Evolutionary conservation across 2,329 filamentous ascomycete genomes (phyloP), one percentile per base, ranked within the genome.

Genomic region (Amylocarpus encephaloides): DNA sequence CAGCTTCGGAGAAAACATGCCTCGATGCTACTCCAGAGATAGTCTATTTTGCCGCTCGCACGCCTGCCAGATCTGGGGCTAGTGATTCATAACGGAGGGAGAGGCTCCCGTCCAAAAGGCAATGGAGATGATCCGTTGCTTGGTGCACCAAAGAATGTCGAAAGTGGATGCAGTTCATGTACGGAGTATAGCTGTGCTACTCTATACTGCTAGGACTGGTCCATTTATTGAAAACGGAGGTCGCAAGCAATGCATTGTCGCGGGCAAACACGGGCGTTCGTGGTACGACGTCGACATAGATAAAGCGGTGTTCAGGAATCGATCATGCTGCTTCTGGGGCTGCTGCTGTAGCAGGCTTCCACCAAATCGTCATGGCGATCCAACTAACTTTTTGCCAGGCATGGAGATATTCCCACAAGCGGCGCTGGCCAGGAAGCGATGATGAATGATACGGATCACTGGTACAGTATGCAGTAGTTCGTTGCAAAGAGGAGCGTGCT

Each of bases 11-110:
- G 22, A 26, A 35, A 43, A n/a, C 40, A 42, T 34, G 46, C 18
- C 40, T 38, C 32, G 19, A 45, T 45, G 15, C 15, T 18, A 33
- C 29, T 33, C 32, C 32, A 10, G n/a, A 34, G 38, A 11, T 19
- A 40, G n/a, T 30, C 44, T 38, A 50, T 50, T 50, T 45, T 50
- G 36, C 48, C 48, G 48, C 43, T 33, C 22, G 26, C 43, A 40
- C 34, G 19, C 35, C 41, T 50, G 42, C 35, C 48, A 46, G 15
- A 43, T 39, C 12, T 43, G 40, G 34, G 16, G 47, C 22, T 38
- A 18, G 22, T 3, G 19, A 18, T 40, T 11, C 5, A 46, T 11
- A 29, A 40, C 48, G 48, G 42, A 50, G 34, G 29, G 33, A 50
- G 35, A 16, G 26, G 19, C 33, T 45, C 42, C 48, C 42, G 48